A percentile compares a stretch with the other conserved stretches of the same genome.
Conservation (phyloP, 345 rosid genomes). For the thale cress (Arabidopsis thaliana) region TAIR10.1 NC_003071.7:2926501-2927000, state of each 20-base stretch:
- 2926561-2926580: constrained; percentile 9
- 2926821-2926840: constrained; percentile 12
- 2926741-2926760: constrained; percentile 1
- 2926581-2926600: not conserved
- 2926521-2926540: constrained; percentile 59
- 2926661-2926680: constrained; percentile 9
- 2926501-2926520: constrained; percentile 80
- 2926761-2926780: not conserved
- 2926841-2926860: constrained; percentile 11
- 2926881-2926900: constrained; percentile 20
- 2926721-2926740: constrained; percentile 14
- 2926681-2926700: not conserved
- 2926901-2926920: constrained; percentile 6
- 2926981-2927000: constrained; percentile 6
- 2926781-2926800: constrained; percentile 4
- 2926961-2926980: constrained; percentile 18
- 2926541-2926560: constrained; percentile 7
- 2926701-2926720: constrained; percentile 8
- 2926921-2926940: not conserved
- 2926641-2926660: not conserved
- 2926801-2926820: constrained; percentile 13
- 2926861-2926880: constrained; percentile 14
- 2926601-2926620: constrained; percentile 5
- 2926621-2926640: not conserved
- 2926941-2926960: constrained; percentile 7